Conservation (phyloP, 2,329 filamentous ascomycete species). For the Drechslerella coelobrocha region DNA sequence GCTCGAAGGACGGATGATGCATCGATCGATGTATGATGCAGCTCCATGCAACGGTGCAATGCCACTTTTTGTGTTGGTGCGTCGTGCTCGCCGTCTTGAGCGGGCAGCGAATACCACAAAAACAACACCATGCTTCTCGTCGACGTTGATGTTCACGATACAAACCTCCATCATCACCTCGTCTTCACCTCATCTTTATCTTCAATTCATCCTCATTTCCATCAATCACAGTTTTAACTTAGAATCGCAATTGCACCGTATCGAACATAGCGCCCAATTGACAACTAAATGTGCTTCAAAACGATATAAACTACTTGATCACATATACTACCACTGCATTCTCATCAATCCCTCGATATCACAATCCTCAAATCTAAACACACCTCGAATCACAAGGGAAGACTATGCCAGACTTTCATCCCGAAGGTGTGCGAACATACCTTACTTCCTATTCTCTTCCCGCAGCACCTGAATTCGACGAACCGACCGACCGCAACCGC, state of each 20-base stretch:
- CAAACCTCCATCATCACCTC: neutral
- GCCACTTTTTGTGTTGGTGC: conserved; percentile 37
- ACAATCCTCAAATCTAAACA: neutral
- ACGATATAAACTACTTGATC: too few relatives aligned
- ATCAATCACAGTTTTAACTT: too few relatives aligned
- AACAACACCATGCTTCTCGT: conserved; percentile 18
- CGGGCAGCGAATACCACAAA: conserved; percentile 27
- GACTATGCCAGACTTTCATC: conserved; percentile 35
- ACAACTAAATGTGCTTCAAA: neutral
- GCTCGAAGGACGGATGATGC: too few relatives aligned
- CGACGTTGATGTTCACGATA: neutral
- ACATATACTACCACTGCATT: neutral
- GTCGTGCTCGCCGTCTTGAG: conserved; percentile 28
- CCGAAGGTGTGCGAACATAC: conserved; percentile 30
- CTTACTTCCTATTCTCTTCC: conserved; percentile 39
- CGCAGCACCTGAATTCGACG: conserved; percentile 21
- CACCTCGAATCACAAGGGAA: neutral
- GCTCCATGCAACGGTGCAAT: too few relatives aligned
- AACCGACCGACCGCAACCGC: conserved; percentile 6
- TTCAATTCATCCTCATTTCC: too few relatives aligned
- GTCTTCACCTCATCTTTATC: neutral
- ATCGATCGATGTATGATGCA: too few relatives aligned
- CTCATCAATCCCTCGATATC: neutral
- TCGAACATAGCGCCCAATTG: too few relatives aligned
- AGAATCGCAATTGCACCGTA: too few relatives aligned